A percentile compares a stretch with the other conserved stretches of the same genome.
Conservation (phyloP, 139 green algal species). For the Haematococcus lacustris region DNA sequence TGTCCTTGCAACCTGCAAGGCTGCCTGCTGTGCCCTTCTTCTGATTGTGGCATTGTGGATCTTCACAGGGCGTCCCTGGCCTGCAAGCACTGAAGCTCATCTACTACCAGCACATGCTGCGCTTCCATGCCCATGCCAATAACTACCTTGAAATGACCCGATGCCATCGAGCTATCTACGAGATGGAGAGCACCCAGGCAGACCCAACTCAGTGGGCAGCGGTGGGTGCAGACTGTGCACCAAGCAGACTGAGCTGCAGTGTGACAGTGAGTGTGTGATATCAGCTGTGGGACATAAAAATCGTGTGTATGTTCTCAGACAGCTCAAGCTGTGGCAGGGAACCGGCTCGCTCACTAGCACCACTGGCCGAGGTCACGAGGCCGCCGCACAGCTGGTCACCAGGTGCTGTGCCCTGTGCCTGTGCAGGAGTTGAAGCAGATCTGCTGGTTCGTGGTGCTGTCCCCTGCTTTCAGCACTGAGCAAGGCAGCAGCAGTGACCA, state of each 20-base stretch:
- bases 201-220: conserved; percentile 48
- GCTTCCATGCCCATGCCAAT: conserved; percentile 75
- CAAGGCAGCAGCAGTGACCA: conserved; percentile 70
- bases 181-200: conserved; percentile 37
- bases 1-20: too few species aligned
- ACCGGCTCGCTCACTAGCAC: too few species aligned
- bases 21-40: neutral
- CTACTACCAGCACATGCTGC: conserved; percentile 92
- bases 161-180: conserved; percentile 47
- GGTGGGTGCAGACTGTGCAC: conserved; percentile 18
- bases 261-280: too few species aligned
- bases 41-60: too few species aligned
- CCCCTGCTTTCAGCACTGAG: conserved; percentile 57
- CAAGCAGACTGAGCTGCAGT: too few species aligned
- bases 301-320: too few species aligned
- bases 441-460: conserved; percentile 80
- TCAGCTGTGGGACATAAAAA: too few species aligned
- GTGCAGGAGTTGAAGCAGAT: conserved; percentile 72
- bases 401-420: too few species aligned
- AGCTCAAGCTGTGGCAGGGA: too few species aligned
- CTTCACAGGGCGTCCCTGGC: conserved; percentile 74
- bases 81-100: conserved; percentile 85
- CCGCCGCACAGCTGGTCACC: too few species aligned
- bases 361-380: too few species aligned
- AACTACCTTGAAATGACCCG: conserved; percentile 89